Conservation (phyloP, 176 grass and related monocot species). For the Eleusine indica region DNA sequence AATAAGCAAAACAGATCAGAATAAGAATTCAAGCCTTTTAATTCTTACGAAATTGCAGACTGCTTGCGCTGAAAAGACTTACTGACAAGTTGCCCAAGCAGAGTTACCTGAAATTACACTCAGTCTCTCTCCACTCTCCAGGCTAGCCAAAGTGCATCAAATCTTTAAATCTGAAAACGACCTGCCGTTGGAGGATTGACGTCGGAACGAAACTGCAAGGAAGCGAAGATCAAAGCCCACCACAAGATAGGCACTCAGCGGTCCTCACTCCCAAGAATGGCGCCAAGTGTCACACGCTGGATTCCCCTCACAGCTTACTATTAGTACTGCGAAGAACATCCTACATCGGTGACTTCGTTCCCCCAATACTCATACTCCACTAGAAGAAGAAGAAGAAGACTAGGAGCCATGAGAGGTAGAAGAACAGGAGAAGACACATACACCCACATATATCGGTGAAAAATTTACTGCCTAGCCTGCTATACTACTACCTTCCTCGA, state of each 20-base stretch:
- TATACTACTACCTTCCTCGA: neutral
- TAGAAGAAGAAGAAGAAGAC: slow-evolving; percentile 2
- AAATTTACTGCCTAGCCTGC: neutral
- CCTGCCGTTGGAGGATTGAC: neutral
- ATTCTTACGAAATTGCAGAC: neutral
- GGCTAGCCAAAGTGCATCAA: slow-evolving; percentile 16
- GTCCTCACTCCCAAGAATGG: neutral
- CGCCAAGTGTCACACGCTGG: slow-evolving; percentile 35
- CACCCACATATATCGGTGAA: slow-evolving; percentile 24
- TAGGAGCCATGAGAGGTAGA: slow-evolving; percentile 36
- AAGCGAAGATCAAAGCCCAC: slow-evolving; percentile 36
- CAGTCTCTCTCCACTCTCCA: neutral
- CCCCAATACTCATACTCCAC: neutral
- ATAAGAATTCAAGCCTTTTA: neutral
- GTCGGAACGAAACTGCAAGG: neutral
- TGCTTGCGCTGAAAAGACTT: slow-evolving; percentile 13
- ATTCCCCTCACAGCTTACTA: slow-evolving; percentile 35
- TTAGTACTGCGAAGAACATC: slow-evolving; percentile 30
- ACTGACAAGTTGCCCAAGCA: slow-evolving; percentile 5
- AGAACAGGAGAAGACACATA: slow-evolving; percentile 40
- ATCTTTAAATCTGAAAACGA: slow-evolving; percentile 41
- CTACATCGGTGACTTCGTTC: neutral
- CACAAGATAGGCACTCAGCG: slow-evolving; percentile 27
- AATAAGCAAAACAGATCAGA: neutral
- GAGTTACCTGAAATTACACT: slow-evolving; percentile 10